Conservation (phyloP, 2,329 filamentous ascomycete species). For the Colletotrichum eremochloae region DNA sequence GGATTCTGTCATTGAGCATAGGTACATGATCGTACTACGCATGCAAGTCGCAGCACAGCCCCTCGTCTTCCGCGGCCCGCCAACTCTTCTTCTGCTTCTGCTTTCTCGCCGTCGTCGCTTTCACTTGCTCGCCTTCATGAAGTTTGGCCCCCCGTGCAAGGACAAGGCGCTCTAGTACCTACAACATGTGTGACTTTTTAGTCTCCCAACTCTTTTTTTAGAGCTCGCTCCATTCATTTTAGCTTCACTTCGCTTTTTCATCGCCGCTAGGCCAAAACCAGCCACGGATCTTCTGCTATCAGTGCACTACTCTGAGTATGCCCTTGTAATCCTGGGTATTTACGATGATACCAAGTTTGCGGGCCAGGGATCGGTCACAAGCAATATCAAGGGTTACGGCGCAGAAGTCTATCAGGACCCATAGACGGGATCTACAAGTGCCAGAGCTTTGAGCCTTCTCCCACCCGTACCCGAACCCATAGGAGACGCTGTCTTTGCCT, state of each 20-base stretch:
- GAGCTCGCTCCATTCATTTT: slow-evolving; percentile 5
- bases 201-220: slow-evolving; percentile 2
- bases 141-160: no score
- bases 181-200: no score
- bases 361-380: no score
- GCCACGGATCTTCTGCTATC: background rate
- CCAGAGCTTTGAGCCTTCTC: background rate
- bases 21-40: background rate
- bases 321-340: no score
- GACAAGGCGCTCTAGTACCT: no score
- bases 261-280: slow-evolving; percentile 26
- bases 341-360: no score
- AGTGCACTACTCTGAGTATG: background rate
- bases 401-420: slow-evolving; percentile 26
- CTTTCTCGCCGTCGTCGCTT: slow-evolving; percentile 1
- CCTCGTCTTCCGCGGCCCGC: slow-evolving; percentile 42
- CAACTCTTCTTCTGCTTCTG: slow-evolving; percentile 9
- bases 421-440: slow-evolving; percentile 15
- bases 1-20: slow-evolving; percentile 50
- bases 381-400: slow-evolving; percentile 4
- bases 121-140: no score
- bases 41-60: slow-evolving; percentile 54
- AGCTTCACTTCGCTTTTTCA: background rate
- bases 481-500: slow-evolving; percentile 19
- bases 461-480: slow-evolving; percentile 22